A percentile compares a stretch with the other conserved stretches of the same genome.
These are phyloP conservation scores for Heterobasidion annosum DNA, from an alignment of 1,284 basidiomycete species.

Conservation along the genomic window DNA sequence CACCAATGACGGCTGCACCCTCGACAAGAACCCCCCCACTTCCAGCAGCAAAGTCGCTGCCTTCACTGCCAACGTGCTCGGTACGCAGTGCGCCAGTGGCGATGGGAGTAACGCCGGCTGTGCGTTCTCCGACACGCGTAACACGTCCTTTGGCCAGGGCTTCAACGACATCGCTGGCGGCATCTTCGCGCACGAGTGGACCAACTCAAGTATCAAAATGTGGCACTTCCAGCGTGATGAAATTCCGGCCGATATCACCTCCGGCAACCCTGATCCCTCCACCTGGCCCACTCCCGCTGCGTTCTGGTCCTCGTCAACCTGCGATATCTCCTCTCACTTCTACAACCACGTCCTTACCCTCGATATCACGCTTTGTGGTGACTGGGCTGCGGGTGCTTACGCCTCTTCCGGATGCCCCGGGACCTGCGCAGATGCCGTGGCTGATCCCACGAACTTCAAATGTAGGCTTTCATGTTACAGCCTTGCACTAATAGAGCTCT, in stretches of 20 bases:
- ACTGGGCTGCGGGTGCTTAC: slow-evolving; percentile 58
- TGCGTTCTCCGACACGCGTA: slow-evolving; percentile 43
- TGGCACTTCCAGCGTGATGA: slow-evolving; percentile 67
- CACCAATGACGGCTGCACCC: slow-evolving; percentile 43
- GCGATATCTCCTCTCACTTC: slow-evolving; percentile 64
- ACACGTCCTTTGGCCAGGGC: slow-evolving; percentile 52
- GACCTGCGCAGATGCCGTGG: slow-evolving; percentile 57
- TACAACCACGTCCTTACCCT: slow-evolving; percentile 47
- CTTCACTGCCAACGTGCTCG: slow-evolving; percentile 24
- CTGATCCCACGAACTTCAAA: slow-evolving; percentile 53
- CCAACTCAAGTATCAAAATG: slow-evolving; percentile 57
- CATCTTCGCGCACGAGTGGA: slow-evolving; percentile 70
- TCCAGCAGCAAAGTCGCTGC: slow-evolving; percentile 14
- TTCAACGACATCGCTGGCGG: slow-evolving; percentile 69
- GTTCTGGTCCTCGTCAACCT: slow-evolving; percentile 50
- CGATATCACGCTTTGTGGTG: slow-evolving; percentile 63
- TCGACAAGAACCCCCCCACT: slow-evolving; percentile 26
- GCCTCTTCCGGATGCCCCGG: slow-evolving; percentile 52
- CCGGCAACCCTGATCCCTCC: slow-evolving; percentile 46
- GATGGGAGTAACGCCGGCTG: slow-evolving; percentile 56
- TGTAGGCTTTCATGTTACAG: slow-evolving; percentile 27
- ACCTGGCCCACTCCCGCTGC: slow-evolving; percentile 65
- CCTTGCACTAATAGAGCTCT: neutral
- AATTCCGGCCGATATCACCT: slow-evolving; percentile 65
- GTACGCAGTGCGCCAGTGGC: slow-evolving; percentile 39